Conservation (phyloP, 1,284 basidiomycete species). For the Apiotrichum sp. region DNA sequence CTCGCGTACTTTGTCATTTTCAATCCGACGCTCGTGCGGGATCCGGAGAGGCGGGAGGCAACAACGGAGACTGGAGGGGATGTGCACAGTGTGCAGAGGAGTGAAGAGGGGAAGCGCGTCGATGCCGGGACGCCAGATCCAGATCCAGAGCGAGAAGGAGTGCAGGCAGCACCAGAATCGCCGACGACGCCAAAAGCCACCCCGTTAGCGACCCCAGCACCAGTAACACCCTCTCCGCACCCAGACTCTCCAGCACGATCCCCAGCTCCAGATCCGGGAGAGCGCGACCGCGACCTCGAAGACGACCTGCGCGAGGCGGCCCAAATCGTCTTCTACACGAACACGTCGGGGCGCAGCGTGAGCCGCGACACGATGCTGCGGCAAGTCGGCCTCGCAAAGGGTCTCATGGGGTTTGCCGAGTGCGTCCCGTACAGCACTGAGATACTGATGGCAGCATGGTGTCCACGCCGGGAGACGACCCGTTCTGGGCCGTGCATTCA, state of each 20-base stretch:
- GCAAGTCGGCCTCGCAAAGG: constrained; percentile 41
- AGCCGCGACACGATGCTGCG: constrained; percentile 40
- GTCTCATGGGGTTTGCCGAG: constrained; percentile 41
- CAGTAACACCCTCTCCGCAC: no score
- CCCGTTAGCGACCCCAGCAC: no score
- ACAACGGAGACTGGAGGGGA: not conserved
- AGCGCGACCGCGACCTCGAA: constrained; percentile 30
- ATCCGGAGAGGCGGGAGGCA: not conserved
- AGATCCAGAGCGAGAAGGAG: not conserved
- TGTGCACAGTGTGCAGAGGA: not conserved
- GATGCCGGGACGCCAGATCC: not conserved
- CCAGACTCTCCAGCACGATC: no score
- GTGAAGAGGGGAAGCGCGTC: not conserved
- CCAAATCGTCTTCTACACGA: constrained; percentile 44
- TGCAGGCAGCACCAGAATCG: not conserved
- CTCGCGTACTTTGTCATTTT: constrained; percentile 42
- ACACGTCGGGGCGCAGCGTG: constrained; percentile 28
- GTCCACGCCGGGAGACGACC: constrained; percentile 3
- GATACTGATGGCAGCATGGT: constrained; percentile 25
- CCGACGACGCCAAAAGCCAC: not conserved
- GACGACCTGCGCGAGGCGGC: constrained; percentile 39
- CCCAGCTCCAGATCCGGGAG: not conserved
- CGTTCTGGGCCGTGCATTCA: constrained; percentile 31
- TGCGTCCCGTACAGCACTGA: constrained; percentile 10
- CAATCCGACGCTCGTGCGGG: constrained; percentile 29